A percentile compares a stretch with the other conserved stretches of the same genome.
Evolutionary conservation across 2,329 filamentous ascomycete species (phyloP).

Genomic region (Pleochaeta shiraiana): DNA sequence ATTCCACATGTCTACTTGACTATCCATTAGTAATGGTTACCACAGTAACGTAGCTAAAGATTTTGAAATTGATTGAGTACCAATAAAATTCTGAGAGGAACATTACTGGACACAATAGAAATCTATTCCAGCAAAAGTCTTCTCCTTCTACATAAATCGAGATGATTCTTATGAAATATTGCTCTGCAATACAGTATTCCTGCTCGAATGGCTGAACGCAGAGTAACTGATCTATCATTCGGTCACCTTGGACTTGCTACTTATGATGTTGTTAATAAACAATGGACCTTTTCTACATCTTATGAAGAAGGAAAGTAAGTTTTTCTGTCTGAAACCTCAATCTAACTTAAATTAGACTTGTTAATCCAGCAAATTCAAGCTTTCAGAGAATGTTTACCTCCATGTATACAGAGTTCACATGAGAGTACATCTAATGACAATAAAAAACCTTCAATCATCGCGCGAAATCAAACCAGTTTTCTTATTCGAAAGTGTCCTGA

Average conservation of each 20-base stretch:
- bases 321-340: neutral
- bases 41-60: too few relatives aligned
- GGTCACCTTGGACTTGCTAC: conserved; percentile 29
- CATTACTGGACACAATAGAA: too few relatives aligned
- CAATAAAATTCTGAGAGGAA: too few relatives aligned
- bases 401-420: conserved; percentile 9
- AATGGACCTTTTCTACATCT: conserved; percentile 17
- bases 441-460: conserved; percentile 5
- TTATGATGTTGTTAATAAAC: conserved; percentile 21
- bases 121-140: too few relatives aligned
- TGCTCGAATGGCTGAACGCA: conserved; percentile 29
- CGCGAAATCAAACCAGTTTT: conserved; percentile 11
- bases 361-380: conserved; percentile 14
- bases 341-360: conserved; percentile 7
- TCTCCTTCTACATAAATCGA: too few relatives aligned
- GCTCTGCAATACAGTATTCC: conserved; percentile 8
- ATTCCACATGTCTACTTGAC: too few relatives aligned
- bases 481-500: conserved; percentile 14
- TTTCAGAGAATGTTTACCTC: conserved; percentile 12
- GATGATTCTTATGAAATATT: conserved; percentile 12
- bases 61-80: too few relatives aligned
- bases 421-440: conserved; percentile 6
- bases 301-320: conserved; percentile 9
- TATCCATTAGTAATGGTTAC: too few relatives aligned
- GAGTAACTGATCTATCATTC: conserved; percentile 26